Percentiles rank a stretch among this genome's conserved stretches.
phyloP scores from a whole-genome alignment of 176 grass and related monocot species.

The Hsuehochloa calcarea region DNA sequence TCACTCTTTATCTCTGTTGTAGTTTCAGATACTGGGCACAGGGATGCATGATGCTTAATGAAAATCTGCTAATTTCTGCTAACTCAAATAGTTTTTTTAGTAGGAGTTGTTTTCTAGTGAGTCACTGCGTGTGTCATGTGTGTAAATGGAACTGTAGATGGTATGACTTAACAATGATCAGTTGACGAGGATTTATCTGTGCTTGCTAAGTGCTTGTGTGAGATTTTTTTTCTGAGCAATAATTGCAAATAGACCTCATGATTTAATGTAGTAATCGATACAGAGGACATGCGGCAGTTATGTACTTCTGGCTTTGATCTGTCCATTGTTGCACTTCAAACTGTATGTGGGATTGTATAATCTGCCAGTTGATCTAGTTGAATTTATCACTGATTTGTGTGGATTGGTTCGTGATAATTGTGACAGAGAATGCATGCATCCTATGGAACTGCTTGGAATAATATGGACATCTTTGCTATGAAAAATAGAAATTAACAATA shows the following conservation, averaged over 20 bases:
- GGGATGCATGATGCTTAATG: not conserved
- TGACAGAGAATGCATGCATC: not conserved
- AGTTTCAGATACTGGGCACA: not conserved
- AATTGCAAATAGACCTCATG: not conserved
- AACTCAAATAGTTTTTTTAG: not conserved
- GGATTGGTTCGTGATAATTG: no score
- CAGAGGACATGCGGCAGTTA: not conserved
- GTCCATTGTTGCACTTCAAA: not conserved
- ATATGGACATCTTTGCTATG: not conserved
- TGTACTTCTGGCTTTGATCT: not conserved
- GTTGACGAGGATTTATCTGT: not conserved
- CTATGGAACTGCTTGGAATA: not conserved
- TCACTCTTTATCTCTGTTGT: not conserved
- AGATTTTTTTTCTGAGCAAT: not conserved
- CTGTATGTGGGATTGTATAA: not conserved
- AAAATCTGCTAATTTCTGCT: not conserved
- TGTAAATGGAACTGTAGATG: not conserved
- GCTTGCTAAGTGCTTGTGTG: not conserved
- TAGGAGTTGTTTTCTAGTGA: not conserved
- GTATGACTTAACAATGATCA: not conserved
- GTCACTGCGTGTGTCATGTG: not conserved
- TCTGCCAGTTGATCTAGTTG: not conserved
- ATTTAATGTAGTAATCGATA: not conserved
- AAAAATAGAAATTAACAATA: not conserved
- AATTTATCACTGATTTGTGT: not conserved